Conservation (phyloP, 345 rosid genomes). For the Brassica incana region DNA sequence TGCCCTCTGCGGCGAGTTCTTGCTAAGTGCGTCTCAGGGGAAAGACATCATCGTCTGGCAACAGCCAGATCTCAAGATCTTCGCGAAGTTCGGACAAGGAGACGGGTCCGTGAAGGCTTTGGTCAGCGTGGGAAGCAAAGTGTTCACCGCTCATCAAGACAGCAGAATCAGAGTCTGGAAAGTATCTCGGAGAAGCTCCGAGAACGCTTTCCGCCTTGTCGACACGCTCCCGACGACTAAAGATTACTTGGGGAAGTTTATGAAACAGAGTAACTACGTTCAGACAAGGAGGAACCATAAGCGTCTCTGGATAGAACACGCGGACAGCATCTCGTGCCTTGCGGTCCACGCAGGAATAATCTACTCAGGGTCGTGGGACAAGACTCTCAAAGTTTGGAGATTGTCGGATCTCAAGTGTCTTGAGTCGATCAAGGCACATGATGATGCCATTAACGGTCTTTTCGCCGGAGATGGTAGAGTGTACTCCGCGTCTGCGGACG, state of each 20-base stretch:
- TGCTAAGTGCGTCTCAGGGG: slow-evolving; percentile 89
- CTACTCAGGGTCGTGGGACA: slow-evolving; percentile 95
- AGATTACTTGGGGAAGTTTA: slow-evolving; percentile 75
- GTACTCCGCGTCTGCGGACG: slow-evolving; percentile 90
- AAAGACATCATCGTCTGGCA: slow-evolving; percentile 99
- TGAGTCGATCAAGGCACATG: slow-evolving; percentile 87
- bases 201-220: slow-evolving; percentile 64
- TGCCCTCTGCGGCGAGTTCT: slow-evolving; percentile 85
- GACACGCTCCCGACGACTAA: slow-evolving; percentile 84
- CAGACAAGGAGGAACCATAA: slow-evolving; percentile 69
- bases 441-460: slow-evolving; percentile 74
- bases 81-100: slow-evolving; percentile 90
- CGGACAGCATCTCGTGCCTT: slow-evolving; percentile 88
- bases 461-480: slow-evolving; percentile 64
- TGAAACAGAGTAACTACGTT: slow-evolving; percentile 84
- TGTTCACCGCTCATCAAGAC: slow-evolving; percentile 94
- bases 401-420: slow-evolving; percentile 76
- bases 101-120: slow-evolving; percentile 89
- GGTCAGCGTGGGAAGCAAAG: slow-evolving; percentile 60
- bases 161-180: slow-evolving; percentile 90
- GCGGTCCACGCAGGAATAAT: slow-evolving; percentile 59
- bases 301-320: slow-evolving; percentile 76
- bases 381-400: slow-evolving; percentile 93
- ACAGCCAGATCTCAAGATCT: slow-evolving; percentile 84
- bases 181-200: slow-evolving; percentile 67